Base-by-base conservation (phyloP, 202 grass and related monocot species). In the Saccharum hybrid region DNA sequence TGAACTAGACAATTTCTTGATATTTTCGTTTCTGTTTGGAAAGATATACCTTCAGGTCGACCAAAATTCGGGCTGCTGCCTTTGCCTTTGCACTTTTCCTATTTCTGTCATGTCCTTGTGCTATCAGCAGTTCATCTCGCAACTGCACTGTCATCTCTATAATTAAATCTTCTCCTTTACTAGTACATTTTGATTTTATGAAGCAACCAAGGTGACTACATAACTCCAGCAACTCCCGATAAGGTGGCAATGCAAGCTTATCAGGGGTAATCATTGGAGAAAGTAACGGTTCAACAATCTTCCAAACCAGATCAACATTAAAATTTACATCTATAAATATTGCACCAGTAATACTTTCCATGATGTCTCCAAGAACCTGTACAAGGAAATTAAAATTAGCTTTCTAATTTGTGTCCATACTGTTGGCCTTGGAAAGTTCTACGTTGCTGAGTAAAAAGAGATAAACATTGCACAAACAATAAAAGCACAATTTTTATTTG, bases 291-390 rank as follows among this genome's bases (percentile, higher is more conserved):
- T 93, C 82, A 83, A 98, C 75, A 81, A 95, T 93, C 56, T 93
- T 86, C 95, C 95, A 98, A 74, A 91, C 85, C 81, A 81, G 51
- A 72, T 82, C 77, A 71, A 98, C 77, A 84, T 90, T 88, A 80
- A 98, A 94, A 88, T 90, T 76, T 18, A 76, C 81, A 68, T 98
- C 92, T 62, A 98, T 90, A 66, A 94, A 76, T 65, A 94, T 79
- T 70, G 95, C 92, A 68, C 95, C 95, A 2, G 84, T 86, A 68
- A 98, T 87, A 86, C 95, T 95, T 90, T 98, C 95, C 81, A 98
- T 83, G 56, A 93, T 95, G 70, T 98, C 95, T 62, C 92, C 95
- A 74, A 98, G 95, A 51, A 91, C 92, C 92, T 90, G 33, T 54
- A 74, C 45, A 83, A 15, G 49, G 68, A 83, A 88, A 81, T 61